Evolutionary conservation across 2,329 filamentous ascomycete species (phyloP).

Genomic region (Nigrospora oryzae): DNA sequence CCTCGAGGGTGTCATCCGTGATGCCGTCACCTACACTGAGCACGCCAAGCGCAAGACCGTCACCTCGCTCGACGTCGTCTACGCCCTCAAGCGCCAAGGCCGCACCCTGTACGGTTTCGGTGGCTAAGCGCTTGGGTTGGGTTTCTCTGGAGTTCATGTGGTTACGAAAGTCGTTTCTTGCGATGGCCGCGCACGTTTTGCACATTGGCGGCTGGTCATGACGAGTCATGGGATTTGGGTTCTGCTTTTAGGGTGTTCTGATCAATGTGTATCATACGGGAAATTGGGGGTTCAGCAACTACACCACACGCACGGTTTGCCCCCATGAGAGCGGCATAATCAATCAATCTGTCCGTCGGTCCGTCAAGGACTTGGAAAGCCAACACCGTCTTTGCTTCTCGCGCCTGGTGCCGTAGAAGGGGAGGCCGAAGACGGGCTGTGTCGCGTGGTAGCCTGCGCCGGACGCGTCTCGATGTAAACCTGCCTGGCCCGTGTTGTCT

Average conservation of each 20-base stretch:
- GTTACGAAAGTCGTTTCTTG: conserved; percentile 24
- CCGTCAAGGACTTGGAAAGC: conserved; percentile 13
- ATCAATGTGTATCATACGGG: conserved; percentile 25
- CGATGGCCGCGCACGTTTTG: conserved; percentile 15
- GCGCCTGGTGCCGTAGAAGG: too few species aligned
- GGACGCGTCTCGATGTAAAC: too few species aligned
- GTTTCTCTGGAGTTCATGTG: conserved; percentile 18
- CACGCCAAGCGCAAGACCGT: conserved; percentile 74
- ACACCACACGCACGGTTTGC: conserved; percentile 15
- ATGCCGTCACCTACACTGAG: conserved; percentile 75
- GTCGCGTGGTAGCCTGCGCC: too few species aligned
- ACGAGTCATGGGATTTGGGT: conserved; percentile 23
- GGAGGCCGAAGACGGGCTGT: too few species aligned
- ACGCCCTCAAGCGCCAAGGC: conserved; percentile 56
- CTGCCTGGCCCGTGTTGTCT: too few species aligned
- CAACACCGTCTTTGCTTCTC: neutral
- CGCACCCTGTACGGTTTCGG: conserved; percentile 62
- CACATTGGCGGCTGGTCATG: conserved; percentile 21
- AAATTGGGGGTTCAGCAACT: conserved; percentile 14
- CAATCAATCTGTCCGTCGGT: conserved; percentile 2
- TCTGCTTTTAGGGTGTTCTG: conserved; percentile 23
- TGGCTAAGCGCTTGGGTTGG: conserved; percentile 35
- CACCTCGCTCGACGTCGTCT: conserved; percentile 56
- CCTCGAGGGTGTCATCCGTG: conserved; percentile 74
- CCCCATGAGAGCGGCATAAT: conserved; percentile 17